Evolutionary conservation across 148 eudicot species (phyloP).

Genomic region (Arctostaphylos glauca): DNA sequence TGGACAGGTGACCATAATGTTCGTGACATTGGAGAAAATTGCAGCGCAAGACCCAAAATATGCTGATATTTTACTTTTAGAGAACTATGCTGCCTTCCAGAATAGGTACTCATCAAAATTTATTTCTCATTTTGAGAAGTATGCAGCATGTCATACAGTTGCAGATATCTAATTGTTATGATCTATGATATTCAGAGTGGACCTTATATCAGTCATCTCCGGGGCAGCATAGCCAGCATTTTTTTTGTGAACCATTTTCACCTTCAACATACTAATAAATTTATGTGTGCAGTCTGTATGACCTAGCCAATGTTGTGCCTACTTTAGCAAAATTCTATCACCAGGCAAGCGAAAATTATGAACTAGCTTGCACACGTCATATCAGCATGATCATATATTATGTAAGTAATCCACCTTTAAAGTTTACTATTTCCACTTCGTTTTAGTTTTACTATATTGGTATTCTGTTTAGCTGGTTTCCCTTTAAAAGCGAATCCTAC

Average conservation of each 20-base stretch:
- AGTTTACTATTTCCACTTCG: not conserved
- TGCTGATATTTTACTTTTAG: constrained; percentile 80
- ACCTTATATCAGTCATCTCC: constrained; percentile 5
- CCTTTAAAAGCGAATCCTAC: not conserved
- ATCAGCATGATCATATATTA: constrained; percentile 80
- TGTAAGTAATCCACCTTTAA: constrained; percentile 43
- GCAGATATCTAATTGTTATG: not conserved
- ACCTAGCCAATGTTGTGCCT: constrained; percentile 90
- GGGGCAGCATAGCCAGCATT: not conserved
- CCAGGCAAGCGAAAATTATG: constrained; percentile 97
- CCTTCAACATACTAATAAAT: constrained; percentile 13
- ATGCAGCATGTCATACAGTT: not conserved
- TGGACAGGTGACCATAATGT: constrained; percentile 84
- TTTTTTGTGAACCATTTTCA: not conserved
- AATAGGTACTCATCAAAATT: constrained; percentile 53
- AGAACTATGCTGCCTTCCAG: constrained; percentile 97
- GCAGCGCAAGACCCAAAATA: constrained; percentile 75
- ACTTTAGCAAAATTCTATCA: constrained; percentile 92
- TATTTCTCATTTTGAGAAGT: not conserved
- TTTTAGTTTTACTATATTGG: not conserved
- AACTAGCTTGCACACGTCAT: constrained; percentile 89
- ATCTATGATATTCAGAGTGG: not conserved
- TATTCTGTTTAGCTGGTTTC: constrained; percentile 4
- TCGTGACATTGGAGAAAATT: constrained; percentile 89
- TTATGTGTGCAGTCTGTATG: constrained; percentile 72